Conservation (phyloP, 495 filamentous ascomycete genomes). For the Aspergillus conjunctus region DNA sequence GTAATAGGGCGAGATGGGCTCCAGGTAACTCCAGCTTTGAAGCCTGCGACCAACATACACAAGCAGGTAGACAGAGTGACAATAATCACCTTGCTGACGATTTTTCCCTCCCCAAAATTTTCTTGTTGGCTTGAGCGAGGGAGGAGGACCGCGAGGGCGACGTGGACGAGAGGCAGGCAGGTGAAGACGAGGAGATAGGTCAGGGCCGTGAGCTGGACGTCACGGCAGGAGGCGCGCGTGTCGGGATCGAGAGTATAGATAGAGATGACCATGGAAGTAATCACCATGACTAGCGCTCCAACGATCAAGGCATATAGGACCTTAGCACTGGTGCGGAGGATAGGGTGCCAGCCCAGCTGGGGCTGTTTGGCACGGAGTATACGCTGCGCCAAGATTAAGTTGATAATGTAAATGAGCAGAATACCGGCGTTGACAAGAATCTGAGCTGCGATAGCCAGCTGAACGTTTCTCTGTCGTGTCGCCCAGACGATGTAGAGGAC, state of each 20-base stretch:
- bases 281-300: conserved; percentile 65
- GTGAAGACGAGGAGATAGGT: conserved; percentile 71
- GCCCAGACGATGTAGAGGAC: conserved; percentile 61
- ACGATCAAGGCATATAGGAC: conserved; percentile 63
- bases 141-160: conserved; percentile 54
- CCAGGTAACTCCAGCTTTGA: conserved; percentile 63
- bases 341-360: conserved; percentile 63
- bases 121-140: conserved; percentile 53
- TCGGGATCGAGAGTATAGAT: conserved; percentile 64
- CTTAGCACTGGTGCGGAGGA: conserved; percentile 52
- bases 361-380: conserved; percentile 76
- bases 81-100: conserved; percentile 65
- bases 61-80: conserved; percentile 56
- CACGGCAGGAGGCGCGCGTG: conserved; percentile 54
- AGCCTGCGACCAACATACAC: conserved; percentile 70
- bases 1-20: conserved; percentile 49
- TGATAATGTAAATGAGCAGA: conserved; percentile 76
- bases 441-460: conserved; percentile 67
- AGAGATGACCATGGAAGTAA: conserved; percentile 63
- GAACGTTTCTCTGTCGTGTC: conserved; percentile 43
- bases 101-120: conserved; percentile 70
- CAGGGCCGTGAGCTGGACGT: conserved; percentile 65
- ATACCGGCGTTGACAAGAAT: conserved; percentile 79
- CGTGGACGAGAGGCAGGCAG: conserved; percentile 72
- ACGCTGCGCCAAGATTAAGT: conserved; percentile 78